Base-by-base conservation (phyloP, 2,329 filamentous ascomycete genomes). In the Hypoxylon sp. region DNA sequence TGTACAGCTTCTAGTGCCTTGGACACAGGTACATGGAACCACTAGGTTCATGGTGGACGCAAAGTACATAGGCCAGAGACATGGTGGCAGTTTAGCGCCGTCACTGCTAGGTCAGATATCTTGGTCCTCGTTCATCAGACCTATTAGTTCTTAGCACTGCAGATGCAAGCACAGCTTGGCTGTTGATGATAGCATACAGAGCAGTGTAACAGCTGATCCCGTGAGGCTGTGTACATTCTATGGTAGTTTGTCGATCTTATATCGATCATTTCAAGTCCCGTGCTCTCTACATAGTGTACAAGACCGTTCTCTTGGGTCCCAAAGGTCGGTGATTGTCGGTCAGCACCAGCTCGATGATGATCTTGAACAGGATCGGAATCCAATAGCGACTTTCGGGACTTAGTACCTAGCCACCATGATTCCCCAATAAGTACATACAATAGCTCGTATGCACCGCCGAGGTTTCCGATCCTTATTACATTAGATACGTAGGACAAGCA, bases 101-200 rank as follows among this genome's bases (percentile, higher is more conserved):
- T 71, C 66, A 69, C 63, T 63, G 69, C 66, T 67, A 71, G 47
- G 63, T 67, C 55, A 51, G 63, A 59, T 63, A 46, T 48, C 57
- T 71, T 66, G 44, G 67, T 63, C 52, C 42, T 62, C 37, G 57
- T 52, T 69, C 60, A 61, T 57, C 26, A 50, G 37, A 63, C 60
- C 35, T 67, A 50, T 54, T 52, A 58, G 42, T 10, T 54, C 63
- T 51, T 46, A 22, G 52, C 19, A 58, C 48, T 35, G 57, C 57
- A 70, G 58, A 55, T 65, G 60, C 54, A 60, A 59, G 46, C 47
- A 60, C 19, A 44, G 58, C 63, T 61, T 63, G 67, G 63, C 63
- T 64, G 35, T 29, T 59, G 13, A 46, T 60, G 31, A 60, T 57
- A 44, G 59, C 35, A 60, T 47, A 48, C 39, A 31, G 57, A 44